Conservation (phyloP, 2,329 filamentous ascomycete genomes). For the Tolypocladium guangdongense region DNA sequence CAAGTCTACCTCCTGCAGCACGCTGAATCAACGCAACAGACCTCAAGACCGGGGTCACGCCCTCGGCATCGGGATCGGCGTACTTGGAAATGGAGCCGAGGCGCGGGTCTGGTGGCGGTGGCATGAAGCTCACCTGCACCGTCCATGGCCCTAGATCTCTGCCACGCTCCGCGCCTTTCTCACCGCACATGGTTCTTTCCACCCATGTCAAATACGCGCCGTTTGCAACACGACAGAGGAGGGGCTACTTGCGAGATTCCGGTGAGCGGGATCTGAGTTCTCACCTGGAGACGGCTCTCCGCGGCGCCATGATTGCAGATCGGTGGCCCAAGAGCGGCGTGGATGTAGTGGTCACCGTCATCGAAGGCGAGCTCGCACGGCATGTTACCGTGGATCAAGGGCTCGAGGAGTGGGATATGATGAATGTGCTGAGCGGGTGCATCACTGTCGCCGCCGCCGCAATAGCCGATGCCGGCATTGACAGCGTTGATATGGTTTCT, state of each 20-base stretch:
- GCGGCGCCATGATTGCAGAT: slow-evolving; percentile 83
- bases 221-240: slow-evolving; percentile 73
- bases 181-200: slow-evolving; percentile 80
- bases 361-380: slow-evolving; percentile 83
- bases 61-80: slow-evolving; percentile 86
- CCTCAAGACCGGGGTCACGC: slow-evolving; percentile 82
- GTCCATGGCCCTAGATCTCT: slow-evolving; percentile 89
- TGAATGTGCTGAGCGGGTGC: slow-evolving; percentile 85
- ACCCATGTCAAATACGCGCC: slow-evolving; percentile 96
- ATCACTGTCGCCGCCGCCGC: slow-evolving; percentile 91
- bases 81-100: slow-evolving; percentile 60
- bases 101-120: slow-evolving; percentile 40
- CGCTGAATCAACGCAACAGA: slow-evolving; percentile 37
- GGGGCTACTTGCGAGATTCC: slow-evolving; percentile 77
- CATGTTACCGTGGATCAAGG: slow-evolving; percentile 34
- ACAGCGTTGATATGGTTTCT: slow-evolving; percentile 82
- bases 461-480: slow-evolving; percentile 87
- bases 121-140: slow-evolving; percentile 84
- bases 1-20: not conserved
- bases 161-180: slow-evolving; percentile 82
- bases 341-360: slow-evolving; percentile 85
- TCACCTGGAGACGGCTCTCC: slow-evolving; percentile 81
- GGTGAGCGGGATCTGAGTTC: slow-evolving; percentile 82
- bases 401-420: slow-evolving; percentile 69
- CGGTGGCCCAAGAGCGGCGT: slow-evolving; percentile 97